Evolutionary conservation across 2,329 filamentous ascomycete species (phyloP).

Genomic region (Alternaria sp.): DNA sequence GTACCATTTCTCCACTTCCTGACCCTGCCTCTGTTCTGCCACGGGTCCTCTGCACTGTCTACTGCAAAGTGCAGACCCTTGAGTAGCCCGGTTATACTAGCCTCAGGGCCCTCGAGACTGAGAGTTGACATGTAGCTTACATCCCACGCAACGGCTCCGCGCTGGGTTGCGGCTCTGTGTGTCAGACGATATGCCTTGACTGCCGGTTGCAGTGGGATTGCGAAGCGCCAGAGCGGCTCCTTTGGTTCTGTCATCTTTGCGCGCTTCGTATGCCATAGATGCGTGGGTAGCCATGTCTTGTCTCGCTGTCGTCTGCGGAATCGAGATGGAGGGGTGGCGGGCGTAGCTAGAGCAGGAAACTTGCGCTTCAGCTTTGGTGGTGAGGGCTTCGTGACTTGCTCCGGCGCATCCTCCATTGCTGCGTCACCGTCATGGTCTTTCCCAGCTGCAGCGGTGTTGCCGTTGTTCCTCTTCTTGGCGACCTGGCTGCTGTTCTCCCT

Average conservation of each 20-base stretch:
- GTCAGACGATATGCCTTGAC: conserved; percentile 90
- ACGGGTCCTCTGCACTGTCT: conserved; percentile 61
- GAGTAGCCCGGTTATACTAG: conserved; percentile 72
- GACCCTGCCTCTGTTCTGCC: conserved; percentile 62
- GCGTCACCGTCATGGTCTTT: conserved; percentile 21
- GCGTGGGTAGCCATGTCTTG: conserved; percentile 95
- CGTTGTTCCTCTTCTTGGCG: conserved; percentile 50
- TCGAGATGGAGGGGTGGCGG: conserved; percentile 68
- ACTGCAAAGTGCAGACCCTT: conserved; percentile 67
- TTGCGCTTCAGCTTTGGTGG: conserved; percentile 68
- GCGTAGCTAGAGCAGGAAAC: conserved; percentile 74
- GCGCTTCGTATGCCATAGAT: conserved; percentile 91
- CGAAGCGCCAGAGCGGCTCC: conserved; percentile 87
- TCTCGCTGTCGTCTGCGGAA: conserved; percentile 85
- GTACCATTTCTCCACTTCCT: conserved; percentile 75
- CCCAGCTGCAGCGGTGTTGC: conserved; percentile 31
- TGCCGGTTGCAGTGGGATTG: conserved; percentile 82
- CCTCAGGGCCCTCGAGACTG: conserved; percentile 71
- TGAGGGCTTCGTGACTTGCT: conserved; percentile 23
- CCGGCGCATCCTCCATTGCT: conserved; percentile 9
- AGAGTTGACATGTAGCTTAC: conserved; percentile 94
- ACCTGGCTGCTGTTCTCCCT: conserved; percentile 73
- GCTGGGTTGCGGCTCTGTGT: conserved; percentile 77
- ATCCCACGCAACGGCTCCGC: conserved; percentile 88
- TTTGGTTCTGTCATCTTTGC: conserved; percentile 85